These are phyloP conservation scores for Tulasnella sp. DNA, from an alignment of 768 basidiomycete species.

Conservation along the genomic window DNA sequence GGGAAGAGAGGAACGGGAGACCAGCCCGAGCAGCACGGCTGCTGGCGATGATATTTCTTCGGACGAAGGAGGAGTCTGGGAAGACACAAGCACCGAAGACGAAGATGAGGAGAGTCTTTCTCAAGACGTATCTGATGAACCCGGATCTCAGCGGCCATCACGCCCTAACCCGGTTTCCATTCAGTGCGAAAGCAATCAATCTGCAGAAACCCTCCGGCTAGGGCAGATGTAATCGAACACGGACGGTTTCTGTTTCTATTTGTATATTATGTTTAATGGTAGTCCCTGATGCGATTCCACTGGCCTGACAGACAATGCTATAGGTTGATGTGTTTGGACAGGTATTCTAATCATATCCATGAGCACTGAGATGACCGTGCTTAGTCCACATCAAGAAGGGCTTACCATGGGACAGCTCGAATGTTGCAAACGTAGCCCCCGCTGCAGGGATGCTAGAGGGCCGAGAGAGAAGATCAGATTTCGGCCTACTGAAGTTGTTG, in stretches of 20 bases:
- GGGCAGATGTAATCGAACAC: not conserved
- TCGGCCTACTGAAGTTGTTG: not conserved
- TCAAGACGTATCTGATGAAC: not conserved
- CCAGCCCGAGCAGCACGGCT: conserved; percentile 3
- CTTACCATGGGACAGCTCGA: conserved; percentile 57
- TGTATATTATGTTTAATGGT: not conserved
- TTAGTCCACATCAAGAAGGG: not conserved
- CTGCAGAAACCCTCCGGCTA: not conserved
- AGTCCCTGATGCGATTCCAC: not conserved
- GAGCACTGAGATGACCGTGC: not conserved
- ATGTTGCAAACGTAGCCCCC: conserved; percentile 81
- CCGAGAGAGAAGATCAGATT: not conserved
- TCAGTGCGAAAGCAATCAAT: not conserved
- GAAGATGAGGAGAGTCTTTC: not conserved
- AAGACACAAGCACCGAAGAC: conserved; percentile 9
- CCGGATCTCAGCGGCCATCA: not conserved
- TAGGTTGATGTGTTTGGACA: conserved; percentile 2
- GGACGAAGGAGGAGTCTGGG: not conserved
- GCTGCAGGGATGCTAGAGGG: conserved; percentile 72
- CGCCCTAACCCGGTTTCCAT: not conserved
- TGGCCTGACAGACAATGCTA: not conserved
- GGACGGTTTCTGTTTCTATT: not conserved
- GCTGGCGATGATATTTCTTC: not conserved
- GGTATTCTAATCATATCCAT: not conserved
- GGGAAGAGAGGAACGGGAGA: not conserved